Conservation (phyloP, 2,329 filamentous ascomycete species). For the Colletotrichum lentis region DNA sequence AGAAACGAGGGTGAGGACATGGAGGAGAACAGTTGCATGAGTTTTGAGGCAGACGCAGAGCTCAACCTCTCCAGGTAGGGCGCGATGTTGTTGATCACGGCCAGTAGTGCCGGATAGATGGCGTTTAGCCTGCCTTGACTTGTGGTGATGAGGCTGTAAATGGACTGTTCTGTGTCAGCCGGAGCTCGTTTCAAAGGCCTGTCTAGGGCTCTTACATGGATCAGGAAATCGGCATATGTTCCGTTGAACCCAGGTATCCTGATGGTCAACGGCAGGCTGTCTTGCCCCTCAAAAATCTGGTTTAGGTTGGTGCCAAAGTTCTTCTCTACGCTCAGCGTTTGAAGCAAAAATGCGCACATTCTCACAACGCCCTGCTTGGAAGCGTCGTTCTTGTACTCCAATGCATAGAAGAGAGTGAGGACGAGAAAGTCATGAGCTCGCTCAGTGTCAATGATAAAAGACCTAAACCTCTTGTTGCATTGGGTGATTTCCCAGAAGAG, state of each 20-base stretch:
- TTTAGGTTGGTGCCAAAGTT: conserved; percentile 92
- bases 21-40: conserved; percentile 86
- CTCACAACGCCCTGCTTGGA: conserved; percentile 91
- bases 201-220: conserved; percentile 71
- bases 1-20: conserved; percentile 96
- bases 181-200: neutral
- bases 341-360: conserved; percentile 97
- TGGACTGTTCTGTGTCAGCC: conserved; percentile 66
- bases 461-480: conserved; percentile 96
- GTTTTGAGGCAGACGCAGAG: conserved; percentile 76
- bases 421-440: conserved; percentile 92
- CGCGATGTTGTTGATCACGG: conserved; percentile 92
- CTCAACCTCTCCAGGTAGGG: conserved; percentile 83
- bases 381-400: conserved; percentile 85
- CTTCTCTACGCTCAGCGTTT: conserved; percentile 91
- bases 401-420: conserved; percentile 88
- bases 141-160: conserved; percentile 88
- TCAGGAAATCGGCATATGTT: conserved; percentile 91
- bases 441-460: conserved; percentile 96
- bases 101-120: conserved; percentile 89
- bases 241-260: conserved; percentile 85
- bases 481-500: conserved; percentile 97
- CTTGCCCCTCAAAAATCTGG: conserved; percentile 86
- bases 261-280: conserved; percentile 83
- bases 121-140: conserved; percentile 90